Base-by-base conservation (phyloP, 768 basidiomycete species). In the Clavulina sp. region DNA sequence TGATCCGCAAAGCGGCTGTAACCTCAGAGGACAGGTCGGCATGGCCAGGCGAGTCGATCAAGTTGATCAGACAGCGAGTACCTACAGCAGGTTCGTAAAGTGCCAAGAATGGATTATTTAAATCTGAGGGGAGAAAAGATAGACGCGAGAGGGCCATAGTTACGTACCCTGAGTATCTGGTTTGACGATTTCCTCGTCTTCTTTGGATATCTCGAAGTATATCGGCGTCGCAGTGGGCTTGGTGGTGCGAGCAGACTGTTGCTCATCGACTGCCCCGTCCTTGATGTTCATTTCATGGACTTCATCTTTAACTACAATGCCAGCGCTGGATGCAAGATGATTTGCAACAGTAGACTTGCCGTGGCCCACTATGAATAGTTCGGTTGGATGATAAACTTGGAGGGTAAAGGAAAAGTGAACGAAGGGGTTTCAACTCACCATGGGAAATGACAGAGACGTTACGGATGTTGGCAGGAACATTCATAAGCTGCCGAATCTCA, bases 21-120 rank as follows among this genome's bases (percentile, higher is more conserved):
- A 99, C 95, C 70, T 99, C 95, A 49, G 95, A 97, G 31, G 95
- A 99, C 75, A 99, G 97, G 68, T 99, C 95, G 68, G 97, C 95
- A 78, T 99, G 95, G 62, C 95, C 95, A 51, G 95, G 95, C 5
- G 92, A 96, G 67, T 99, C 95, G 73, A 99, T 97, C 72, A 99
- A 71, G 73, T 99, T 99, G 76, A 99, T 96, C 77, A 99, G 78
- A 77, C 97, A 99, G 67, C 95, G 88, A 64, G 78, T 74, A 58
- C 91, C 89, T 69, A 81, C 54, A 51, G n/a, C n/a, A n/a, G n/a
- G n/a, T n/a, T n/a, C n/a, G n/a, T n/a, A n/a, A n/a, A n/a, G n/a
- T n/a, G 41, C 26, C 24, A 41, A 41, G 19, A 38, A 38, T 7
- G 34, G 9, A 38, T 19, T 7, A 38, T 38, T 38, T 7, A 19